Conservation (phyloP, 2,329 filamentous ascomycete species). For the Aspergillus niger region DNA sequence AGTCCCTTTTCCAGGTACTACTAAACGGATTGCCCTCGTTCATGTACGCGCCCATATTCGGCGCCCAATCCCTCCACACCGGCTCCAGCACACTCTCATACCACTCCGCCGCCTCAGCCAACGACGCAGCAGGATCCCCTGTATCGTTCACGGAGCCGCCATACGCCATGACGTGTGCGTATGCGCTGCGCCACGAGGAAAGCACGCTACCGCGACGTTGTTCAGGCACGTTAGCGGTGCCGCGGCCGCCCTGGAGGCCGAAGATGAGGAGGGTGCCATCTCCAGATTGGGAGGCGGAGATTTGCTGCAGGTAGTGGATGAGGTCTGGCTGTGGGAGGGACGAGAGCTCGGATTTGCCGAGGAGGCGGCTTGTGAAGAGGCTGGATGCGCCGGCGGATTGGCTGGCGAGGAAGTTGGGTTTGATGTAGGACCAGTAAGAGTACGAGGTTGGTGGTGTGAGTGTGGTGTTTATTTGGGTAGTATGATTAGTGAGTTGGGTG, state of each 20-base stretch:
- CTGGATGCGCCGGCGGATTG: conserved; percentile 33
- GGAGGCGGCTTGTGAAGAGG: conserved; percentile 37
- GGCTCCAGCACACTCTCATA: conserved; percentile 19
- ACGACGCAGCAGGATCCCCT: neutral
- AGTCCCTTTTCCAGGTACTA: conserved; percentile 24
- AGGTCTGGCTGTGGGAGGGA: conserved; percentile 17
- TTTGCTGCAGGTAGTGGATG: conserved; percentile 9
- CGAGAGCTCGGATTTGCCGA: conserved; percentile 36
- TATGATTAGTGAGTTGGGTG: neutral
- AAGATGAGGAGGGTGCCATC: conserved; percentile 20
- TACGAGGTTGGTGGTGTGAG: conserved; percentile 11
- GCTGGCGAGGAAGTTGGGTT: conserved; percentile 27
- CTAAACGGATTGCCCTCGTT: conserved; percentile 26
- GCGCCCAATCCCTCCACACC: conserved; percentile 30
- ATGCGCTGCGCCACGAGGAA: conserved; percentile 37
- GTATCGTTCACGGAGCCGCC: conserved; percentile 21
- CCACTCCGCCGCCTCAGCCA: conserved; percentile 4
- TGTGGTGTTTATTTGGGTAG: neutral
- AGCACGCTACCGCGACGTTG: neutral
- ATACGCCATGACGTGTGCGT: conserved; percentile 33
- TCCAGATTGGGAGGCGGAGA: conserved; percentile 18
- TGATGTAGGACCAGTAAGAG: conserved; percentile 26
- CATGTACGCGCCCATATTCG: conserved; percentile 28
- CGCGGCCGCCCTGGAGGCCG: conserved; percentile 8
- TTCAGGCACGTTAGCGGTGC: neutral